phyloP scores from a whole-genome alignment of 371 early-diverging fungal species.

The Apophysomyces elegans region DNA sequence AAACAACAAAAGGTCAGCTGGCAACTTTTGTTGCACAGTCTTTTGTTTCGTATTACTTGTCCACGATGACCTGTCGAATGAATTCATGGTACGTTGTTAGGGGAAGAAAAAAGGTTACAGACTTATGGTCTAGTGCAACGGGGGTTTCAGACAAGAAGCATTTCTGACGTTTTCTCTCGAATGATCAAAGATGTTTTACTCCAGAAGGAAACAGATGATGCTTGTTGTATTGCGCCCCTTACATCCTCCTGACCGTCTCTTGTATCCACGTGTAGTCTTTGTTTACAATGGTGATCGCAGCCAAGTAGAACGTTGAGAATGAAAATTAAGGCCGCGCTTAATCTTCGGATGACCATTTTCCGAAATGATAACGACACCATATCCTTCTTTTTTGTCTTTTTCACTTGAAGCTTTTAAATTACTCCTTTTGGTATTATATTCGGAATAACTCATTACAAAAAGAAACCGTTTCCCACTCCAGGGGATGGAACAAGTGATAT shows the following conservation, averaged over 20 bases:
- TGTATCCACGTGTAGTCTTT: slow-evolving; percentile 5
- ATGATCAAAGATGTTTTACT: not conserved
- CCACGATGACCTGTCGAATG: not conserved
- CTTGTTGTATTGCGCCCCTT: not conserved
- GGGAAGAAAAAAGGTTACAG: not conserved
- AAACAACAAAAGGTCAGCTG: too few relatives aligned
- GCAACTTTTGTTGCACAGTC: too few relatives aligned
- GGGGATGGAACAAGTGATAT: too few relatives aligned
- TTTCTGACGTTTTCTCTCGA: slow-evolving; percentile 6
- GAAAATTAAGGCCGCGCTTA: not conserved
- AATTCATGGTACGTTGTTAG: not conserved
- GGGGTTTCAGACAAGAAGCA: not conserved
- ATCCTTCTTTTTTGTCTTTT: too few relatives aligned
- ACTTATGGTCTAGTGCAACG: not conserved
- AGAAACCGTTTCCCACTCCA: too few relatives aligned
- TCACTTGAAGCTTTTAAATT: too few relatives aligned
- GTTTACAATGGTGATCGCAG: slow-evolving; percentile 1
- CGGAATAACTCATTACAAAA: too few relatives aligned
- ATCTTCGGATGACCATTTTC: not conserved
- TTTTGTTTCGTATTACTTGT: too few relatives aligned
- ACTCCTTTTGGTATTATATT: too few relatives aligned
- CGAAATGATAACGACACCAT: not conserved
- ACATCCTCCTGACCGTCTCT: not conserved
- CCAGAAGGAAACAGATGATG: slow-evolving; percentile 5
- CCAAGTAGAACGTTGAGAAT: not conserved